Evolutionary conservation across 192 early-diverging fungal genomes (phyloP).

Genomic region (Pilaira anomala): DNA sequence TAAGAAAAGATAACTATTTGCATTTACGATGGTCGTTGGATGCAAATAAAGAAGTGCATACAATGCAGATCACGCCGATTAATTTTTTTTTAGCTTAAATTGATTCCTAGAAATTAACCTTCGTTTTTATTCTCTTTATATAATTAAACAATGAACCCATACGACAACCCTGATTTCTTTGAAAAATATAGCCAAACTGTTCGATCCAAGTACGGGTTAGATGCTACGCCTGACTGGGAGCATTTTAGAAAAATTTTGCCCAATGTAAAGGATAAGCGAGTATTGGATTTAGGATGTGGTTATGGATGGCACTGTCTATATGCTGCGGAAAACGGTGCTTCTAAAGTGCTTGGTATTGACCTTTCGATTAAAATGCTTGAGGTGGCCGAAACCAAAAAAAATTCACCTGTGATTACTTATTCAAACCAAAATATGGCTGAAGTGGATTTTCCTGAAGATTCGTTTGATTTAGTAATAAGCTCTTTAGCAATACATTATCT

Average conservation of each 20-base stretch:
- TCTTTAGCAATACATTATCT: slow-evolving; percentile 20
- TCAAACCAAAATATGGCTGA: not conserved
- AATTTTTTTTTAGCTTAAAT: too few relatives aligned
- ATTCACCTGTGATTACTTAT: not conserved
- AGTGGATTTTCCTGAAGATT: not conserved
- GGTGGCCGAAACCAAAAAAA: slow-evolving; percentile 10
- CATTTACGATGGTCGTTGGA: too few relatives aligned
- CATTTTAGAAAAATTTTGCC: slow-evolving; percentile 12
- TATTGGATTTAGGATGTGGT: slow-evolving; percentile 22
- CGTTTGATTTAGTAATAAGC: slow-evolving; percentile 17
- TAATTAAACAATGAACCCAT: slow-evolving; percentile 2
- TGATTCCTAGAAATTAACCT: too few relatives aligned
- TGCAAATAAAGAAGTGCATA: too few relatives aligned
- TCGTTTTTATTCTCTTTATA: not conserved
- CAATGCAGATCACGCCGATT: too few relatives aligned
- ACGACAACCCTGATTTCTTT: slow-evolving; percentile 21
- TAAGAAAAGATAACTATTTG: too few relatives aligned
- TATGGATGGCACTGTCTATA: slow-evolving; percentile 23
- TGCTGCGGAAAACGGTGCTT: slow-evolving; percentile 15
- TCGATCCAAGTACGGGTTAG: slow-evolving; percentile 7
- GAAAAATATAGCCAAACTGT: slow-evolving; percentile 11
- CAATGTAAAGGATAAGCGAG: not conserved
- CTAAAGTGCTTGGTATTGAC: slow-evolving; percentile 11
- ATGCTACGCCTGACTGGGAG: slow-evolving; percentile 16
- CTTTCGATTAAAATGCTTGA: slow-evolving; percentile 17